These are phyloP conservation scores for Coemansia javaensis DNA, from an alignment of 192 early-diverging fungal species.

Conservation along the genomic window DNA sequence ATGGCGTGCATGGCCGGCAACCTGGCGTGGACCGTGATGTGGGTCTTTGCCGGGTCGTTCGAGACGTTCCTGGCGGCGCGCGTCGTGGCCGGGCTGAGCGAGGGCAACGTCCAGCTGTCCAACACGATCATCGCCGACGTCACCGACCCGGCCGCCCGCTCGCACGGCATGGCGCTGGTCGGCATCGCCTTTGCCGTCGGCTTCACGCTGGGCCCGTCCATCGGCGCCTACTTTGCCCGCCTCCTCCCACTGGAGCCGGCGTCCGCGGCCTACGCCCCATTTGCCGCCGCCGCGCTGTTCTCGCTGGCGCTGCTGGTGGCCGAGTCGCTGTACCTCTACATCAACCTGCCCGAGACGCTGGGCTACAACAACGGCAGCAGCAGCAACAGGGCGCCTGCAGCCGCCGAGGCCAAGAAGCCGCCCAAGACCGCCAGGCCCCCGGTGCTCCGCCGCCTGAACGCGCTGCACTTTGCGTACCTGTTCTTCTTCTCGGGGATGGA, in stretches of 20 bases:
- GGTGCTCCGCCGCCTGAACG: constrained; percentile 54
- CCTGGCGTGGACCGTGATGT: constrained; percentile 79
- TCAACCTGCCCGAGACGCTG: constrained; percentile 73
- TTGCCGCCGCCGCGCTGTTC: constrained; percentile 83
- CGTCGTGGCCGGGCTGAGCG: constrained; percentile 87
- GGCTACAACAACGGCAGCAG: not conserved
- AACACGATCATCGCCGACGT: constrained; percentile 95
- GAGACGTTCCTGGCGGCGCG: constrained; percentile 77
- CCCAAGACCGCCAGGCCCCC: no score
- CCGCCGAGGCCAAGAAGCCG: not conserved
- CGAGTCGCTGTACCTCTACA: constrained; percentile 76
- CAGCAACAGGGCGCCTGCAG: not conserved
- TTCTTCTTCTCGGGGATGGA: constrained; percentile 98
- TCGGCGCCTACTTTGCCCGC: constrained; percentile 71
- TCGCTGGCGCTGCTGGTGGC: constrained; percentile 74
- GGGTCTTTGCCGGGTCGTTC: constrained; percentile 85
- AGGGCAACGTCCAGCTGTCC: constrained; percentile 96
- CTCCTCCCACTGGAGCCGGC: constrained; percentile 11
- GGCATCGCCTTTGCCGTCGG: constrained; percentile 96
- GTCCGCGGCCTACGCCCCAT: constrained; percentile 52
- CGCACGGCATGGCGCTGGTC: constrained; percentile 82
- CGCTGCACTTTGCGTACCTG: constrained; percentile 79
- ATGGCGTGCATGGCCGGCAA: constrained; percentile 92
- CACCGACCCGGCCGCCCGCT: constrained; percentile 71
- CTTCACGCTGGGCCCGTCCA: constrained; percentile 90